Conservation (phyloP, 768 basidiomycete species). For the Russula abietina region DNA sequence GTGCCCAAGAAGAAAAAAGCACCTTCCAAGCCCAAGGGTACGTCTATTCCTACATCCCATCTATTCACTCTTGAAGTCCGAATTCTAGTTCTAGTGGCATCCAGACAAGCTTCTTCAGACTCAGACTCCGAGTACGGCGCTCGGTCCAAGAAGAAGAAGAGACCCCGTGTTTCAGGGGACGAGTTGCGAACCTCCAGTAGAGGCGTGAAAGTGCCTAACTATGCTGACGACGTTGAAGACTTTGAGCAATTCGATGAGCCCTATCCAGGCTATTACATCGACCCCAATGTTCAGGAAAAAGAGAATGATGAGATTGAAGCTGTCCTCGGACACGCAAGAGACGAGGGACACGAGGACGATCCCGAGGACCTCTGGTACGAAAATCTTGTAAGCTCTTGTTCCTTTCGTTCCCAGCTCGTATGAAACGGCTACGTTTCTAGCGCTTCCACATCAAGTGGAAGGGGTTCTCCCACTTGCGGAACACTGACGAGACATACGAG, state of each 20-base stretch:
- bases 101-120: slow-evolving; percentile 59
- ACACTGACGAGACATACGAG: slow-evolving; percentile 97
- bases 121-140: slow-evolving; percentile 86
- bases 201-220: slow-evolving; percentile 77
- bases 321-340: slow-evolving; percentile 80
- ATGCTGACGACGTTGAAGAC: slow-evolving; percentile 61
- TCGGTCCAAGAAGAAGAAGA: slow-evolving; percentile 83
- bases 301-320: slow-evolving; percentile 89
- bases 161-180: slow-evolving; percentile 46
- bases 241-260: slow-evolving; percentile 76
- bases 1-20: slow-evolving; percentile 61
- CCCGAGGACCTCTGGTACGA: slow-evolving; percentile 77
- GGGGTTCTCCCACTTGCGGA: slow-evolving; percentile 94
- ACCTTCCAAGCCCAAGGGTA: slow-evolving; percentile 58
- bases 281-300: slow-evolving; percentile 42
- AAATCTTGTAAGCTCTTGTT: slow-evolving; percentile 57
- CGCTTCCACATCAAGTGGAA: slow-evolving; percentile 99
- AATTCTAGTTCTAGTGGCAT: slow-evolving; percentile 36
- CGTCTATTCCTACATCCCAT: slow-evolving; percentile 21
- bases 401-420: slow-evolving; percentile 16
- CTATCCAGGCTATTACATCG: slow-evolving; percentile 48
- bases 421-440: slow-evolving; percentile 38
- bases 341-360: slow-evolving; percentile 74
- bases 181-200: slow-evolving; percentile 74
- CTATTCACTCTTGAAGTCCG: slow-evolving; percentile 17